A percentile compares a stretch with the other conserved stretches of the same genome.
These are phyloP conservation scores for Fusarium cyanostomum DNA, from an alignment of 2,329 filamentous ascomycete species.

Conservation along the genomic window DNA sequence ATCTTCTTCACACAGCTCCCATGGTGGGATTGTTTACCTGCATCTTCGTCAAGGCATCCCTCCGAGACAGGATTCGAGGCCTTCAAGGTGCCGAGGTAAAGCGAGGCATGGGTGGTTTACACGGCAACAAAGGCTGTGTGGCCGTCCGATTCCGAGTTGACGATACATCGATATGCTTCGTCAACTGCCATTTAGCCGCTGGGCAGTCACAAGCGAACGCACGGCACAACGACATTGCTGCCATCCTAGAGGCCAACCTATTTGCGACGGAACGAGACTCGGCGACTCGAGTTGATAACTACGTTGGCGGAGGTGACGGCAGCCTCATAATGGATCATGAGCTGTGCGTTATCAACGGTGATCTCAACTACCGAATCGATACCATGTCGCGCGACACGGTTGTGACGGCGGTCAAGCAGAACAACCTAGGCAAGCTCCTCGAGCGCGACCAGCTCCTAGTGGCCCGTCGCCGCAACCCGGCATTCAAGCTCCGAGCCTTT, in stretches of 20 bases:
- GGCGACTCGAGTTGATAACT: conserved; percentile 76
- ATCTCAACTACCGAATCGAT: conserved; percentile 98
- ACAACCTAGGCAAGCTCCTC: conserved; percentile 85
- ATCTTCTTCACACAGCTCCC: conserved; percentile 84
- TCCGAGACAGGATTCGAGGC: conserved; percentile 79
- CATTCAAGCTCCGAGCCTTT: conserved; percentile 88
- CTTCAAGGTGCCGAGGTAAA: conserved; percentile 87
- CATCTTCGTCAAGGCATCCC: conserved; percentile 86
- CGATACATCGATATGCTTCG: conserved; percentile 92
- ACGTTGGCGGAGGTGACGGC: conserved; percentile 91
- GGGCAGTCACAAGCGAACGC: conserved; percentile 90
- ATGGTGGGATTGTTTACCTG: conserved; percentile 96
- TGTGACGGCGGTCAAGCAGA: conserved; percentile 81
- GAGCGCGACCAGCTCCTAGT: conserved; percentile 94
- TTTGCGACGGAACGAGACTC: conserved; percentile 78
- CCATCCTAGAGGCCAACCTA: conserved; percentile 82
- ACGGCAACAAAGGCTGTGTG: conserved; percentile 96
- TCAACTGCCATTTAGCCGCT: conserved; percentile 97
- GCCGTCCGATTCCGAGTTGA: conserved; percentile 92
- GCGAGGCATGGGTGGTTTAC: conserved; percentile 91
- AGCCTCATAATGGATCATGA: conserved; percentile 96
- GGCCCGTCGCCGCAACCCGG: conserved; percentile 87
- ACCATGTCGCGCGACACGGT: conserved; percentile 95
- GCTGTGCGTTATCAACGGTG: conserved; percentile 95
- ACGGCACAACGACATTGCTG: conserved; percentile 91